These are phyloP conservation scores for Chaetomium sp. DNA, from an alignment of 2,329 filamentous ascomycete genomes.

Conservation along the genomic window DNA sequence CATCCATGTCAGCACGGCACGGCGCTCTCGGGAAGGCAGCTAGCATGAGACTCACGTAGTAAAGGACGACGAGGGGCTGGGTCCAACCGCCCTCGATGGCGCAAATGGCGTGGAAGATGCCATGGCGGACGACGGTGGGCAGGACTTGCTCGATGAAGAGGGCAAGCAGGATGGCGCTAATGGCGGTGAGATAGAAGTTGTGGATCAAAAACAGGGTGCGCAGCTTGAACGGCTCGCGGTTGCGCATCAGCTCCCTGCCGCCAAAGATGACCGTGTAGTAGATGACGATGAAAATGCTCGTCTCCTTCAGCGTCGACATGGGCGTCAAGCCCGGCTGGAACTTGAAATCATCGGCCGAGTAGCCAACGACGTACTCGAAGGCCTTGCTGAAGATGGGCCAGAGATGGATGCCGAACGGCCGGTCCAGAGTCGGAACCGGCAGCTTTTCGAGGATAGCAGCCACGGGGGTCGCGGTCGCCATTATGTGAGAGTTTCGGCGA, in stretches of 20 bases:
- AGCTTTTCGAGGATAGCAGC: constrained; percentile 57
- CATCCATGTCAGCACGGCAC: constrained; percentile 7
- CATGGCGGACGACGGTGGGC: constrained; percentile 76
- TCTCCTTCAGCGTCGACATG: constrained; percentile 86
- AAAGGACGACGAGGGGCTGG: constrained; percentile 85
- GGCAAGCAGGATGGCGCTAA: constrained; percentile 77
- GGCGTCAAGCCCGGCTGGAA: constrained; percentile 82
- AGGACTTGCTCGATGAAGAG: constrained; percentile 92
- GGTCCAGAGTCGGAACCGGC: constrained; percentile 73
- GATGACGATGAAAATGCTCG: constrained; percentile 74
- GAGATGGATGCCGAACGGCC: constrained; percentile 85
- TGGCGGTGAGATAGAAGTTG: constrained; percentile 89
- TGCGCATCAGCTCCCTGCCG: constrained; percentile 89
- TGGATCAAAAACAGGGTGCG: constrained; percentile 91
- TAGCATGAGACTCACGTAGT: constrained; percentile 73
- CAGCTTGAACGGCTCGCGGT: constrained; percentile 80
- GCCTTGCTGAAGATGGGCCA: constrained; percentile 95
- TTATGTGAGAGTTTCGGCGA: constrained; percentile 27
- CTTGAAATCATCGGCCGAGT: constrained; percentile 81
- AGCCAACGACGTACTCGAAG: constrained; percentile 76
- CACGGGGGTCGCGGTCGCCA: constrained; percentile 40
- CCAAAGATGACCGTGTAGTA: constrained; percentile 96
- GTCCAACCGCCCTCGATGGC: constrained; percentile 84
- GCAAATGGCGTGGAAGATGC: constrained; percentile 90
- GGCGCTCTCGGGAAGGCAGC: not conserved